Base-by-base conservation (phyloP, 176 grass and related monocot species). In the Aegilops umbellulata region DNA sequence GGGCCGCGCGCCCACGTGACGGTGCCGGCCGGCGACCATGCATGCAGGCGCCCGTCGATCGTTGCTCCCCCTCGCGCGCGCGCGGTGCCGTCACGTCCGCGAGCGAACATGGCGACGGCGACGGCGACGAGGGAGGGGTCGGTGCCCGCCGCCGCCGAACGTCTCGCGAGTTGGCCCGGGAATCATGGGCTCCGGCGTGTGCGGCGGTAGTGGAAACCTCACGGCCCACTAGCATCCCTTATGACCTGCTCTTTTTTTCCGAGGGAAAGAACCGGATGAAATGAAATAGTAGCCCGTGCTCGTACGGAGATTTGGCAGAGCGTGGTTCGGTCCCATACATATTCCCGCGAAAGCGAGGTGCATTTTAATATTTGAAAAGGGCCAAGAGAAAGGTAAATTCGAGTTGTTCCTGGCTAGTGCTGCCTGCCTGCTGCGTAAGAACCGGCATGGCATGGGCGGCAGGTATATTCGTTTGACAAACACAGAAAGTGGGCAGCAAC, bases 1-100 rank as follows among this genome's bases (percentile, higher is more conserved):
- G 84, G 89, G 60, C 85, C 76, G 36, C n/a, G 34, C 46, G 60
- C 31, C 89, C 89, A 87, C 84, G 84, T 90, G 89, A 75, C 32
- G 20, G 32, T 80, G 84, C 84, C 71, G 88, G 84, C 84, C 71
- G 88, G 81, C 39, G 61, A 23, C 19, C 34, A 9, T 20, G 19
- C 17, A 9, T 20, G 30, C 16, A 69, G 19, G 67, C 67, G 0
- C 67, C 19, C 19, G 35, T 69, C 32, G 67, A 25, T 74, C 44
- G 23, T 5, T 16, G 23, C 32, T 7, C 11, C 7, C 11, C 7
- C 60, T 2, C 30, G 47, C 47, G 49, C 16, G 49, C 16, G 16
- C 16, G 16, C 29, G 22, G 49, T 31, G 35, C 70, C 47, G 68
- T 90, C 79, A 20, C 72, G 49, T 76, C 83, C 0, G 36, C 19